Evolutionary conservation across 148 eudicot species (phyloP).

Genomic region (Cornus controversa): DNA sequence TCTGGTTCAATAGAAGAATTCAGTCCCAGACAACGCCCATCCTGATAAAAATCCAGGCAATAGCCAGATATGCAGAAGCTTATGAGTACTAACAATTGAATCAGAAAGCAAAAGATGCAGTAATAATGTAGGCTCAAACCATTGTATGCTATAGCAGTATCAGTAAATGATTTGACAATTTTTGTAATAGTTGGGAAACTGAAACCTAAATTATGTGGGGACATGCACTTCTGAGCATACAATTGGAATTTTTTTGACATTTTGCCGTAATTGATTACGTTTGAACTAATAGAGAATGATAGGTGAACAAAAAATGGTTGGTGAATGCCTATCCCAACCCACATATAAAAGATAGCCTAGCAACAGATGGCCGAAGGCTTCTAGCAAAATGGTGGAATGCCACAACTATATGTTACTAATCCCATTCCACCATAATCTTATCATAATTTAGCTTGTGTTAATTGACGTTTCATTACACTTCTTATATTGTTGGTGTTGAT

Average conservation of each 20-base stretch:
- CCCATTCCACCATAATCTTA: background rate
- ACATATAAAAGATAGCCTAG: background rate
- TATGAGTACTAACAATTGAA: constrained; percentile 4
- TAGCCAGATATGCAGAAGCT: background rate
- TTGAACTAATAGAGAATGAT: background rate
- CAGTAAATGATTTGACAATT: background rate
- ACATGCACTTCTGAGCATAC: background rate
- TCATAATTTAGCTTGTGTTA: too few species aligned
- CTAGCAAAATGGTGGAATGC: background rate
- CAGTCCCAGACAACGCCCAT: constrained; percentile 63
- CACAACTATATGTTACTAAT: background rate
- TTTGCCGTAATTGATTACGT: background rate
- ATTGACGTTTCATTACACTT: background rate
- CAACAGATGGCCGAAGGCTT: background rate
- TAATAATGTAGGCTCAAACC: background rate
- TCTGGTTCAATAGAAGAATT: constrained; percentile 59
- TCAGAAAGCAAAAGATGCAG: background rate
- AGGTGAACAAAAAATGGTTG: background rate
- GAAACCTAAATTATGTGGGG: background rate
- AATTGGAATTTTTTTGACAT: too few species aligned
- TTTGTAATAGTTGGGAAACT: background rate
- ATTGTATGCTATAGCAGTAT: background rate
- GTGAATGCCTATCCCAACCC: background rate
- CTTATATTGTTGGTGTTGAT: too few species aligned
- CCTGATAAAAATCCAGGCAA: constrained; percentile 42